A percentile compares a stretch with the other conserved stretches of the same genome.
Conservation (phyloP, 2,329 filamentous ascomycete genomes). For the Diaporthe velutina region DNA sequence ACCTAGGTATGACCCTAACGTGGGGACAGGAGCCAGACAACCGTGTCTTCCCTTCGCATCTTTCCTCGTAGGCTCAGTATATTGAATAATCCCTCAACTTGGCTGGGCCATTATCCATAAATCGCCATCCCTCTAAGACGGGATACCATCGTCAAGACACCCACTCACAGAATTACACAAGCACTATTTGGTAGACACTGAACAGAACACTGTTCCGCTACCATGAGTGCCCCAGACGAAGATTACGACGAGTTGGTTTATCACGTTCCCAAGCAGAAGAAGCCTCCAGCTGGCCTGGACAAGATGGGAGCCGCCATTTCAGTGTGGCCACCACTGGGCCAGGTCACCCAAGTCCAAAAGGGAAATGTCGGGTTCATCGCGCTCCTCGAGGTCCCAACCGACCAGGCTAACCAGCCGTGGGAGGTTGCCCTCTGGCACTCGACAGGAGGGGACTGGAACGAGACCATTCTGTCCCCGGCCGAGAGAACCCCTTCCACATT, state of each 20-base stretch:
- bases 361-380: slow-evolving; percentile 72
- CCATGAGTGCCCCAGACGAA: slow-evolving; percentile 45
- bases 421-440: slow-evolving; percentile 82
- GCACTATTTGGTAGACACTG: background rate
- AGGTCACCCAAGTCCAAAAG: slow-evolving; percentile 72
- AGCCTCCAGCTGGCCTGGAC: slow-evolving; percentile 45
- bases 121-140: background rate
- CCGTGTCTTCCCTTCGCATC: background rate
- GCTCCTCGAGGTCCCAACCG: slow-evolving; percentile 74
- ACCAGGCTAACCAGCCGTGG: slow-evolving; percentile 71
- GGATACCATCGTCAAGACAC: background rate
- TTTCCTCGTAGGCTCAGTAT: background rate
- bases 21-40: slow-evolving; percentile 15
- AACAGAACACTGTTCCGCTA: background rate
- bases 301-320: slow-evolving; percentile 56
- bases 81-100: background rate
- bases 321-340: slow-evolving; percentile 79
- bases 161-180: background rate
- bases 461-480: slow-evolving; percentile 59
- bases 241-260: slow-evolving; percentile 54
- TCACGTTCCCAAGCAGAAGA: slow-evolving; percentile 54
- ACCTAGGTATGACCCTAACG: slow-evolving; percentile 13
- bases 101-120: background rate
- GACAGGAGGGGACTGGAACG: slow-evolving; percentile 59
- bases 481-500: slow-evolving; percentile 63